These are phyloP conservation scores for Warburgia ugandensis DNA, from an alignment of 164 flowering plant species.

Conservation along the genomic window DNA sequence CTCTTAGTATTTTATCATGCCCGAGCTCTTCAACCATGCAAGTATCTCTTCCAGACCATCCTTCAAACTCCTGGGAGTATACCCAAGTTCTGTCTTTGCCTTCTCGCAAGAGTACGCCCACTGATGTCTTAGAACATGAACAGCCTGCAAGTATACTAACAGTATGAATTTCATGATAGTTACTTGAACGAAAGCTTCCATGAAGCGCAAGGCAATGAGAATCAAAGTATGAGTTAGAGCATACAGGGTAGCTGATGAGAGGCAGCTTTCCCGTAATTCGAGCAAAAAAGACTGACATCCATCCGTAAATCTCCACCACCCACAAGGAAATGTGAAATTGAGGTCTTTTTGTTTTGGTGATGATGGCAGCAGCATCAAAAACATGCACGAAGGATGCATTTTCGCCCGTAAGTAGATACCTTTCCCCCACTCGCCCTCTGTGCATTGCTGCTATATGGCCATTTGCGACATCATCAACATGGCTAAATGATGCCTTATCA, in stretches of 20 bases:
- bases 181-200: not conserved
- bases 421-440: slow-evolving; percentile 66
- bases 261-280: slow-evolving; percentile 74
- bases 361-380: slow-evolving; percentile 61
- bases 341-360: slow-evolving; percentile 61
- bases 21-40: slow-evolving; percentile 75
- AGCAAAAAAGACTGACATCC: slow-evolving; percentile 52
- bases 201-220: not conserved
- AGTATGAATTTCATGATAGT: not conserved
- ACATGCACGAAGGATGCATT: slow-evolving; percentile 74
- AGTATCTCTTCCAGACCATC: slow-evolving; percentile 74
- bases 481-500: slow-evolving; percentile 66
- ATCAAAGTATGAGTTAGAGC: not conserved
- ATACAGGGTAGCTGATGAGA: slow-evolving; percentile 82
- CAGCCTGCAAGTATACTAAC: slow-evolving; percentile 38
- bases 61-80: slow-evolving; percentile 71
- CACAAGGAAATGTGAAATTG: slow-evolving; percentile 56
- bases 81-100: slow-evolving; percentile 67
- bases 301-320: slow-evolving; percentile 59
- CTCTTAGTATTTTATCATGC: slow-evolving; percentile 48
- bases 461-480: slow-evolving; percentile 79
- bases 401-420: slow-evolving; percentile 90
- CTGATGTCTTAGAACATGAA: slow-evolving; percentile 56
- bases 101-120: slow-evolving; percentile 90
- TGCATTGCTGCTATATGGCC: slow-evolving; percentile 80